phyloP scores from a whole-genome alignment of 2,329 filamentous ascomycete genomes.

The Cryphonectria naterciae region DNA sequence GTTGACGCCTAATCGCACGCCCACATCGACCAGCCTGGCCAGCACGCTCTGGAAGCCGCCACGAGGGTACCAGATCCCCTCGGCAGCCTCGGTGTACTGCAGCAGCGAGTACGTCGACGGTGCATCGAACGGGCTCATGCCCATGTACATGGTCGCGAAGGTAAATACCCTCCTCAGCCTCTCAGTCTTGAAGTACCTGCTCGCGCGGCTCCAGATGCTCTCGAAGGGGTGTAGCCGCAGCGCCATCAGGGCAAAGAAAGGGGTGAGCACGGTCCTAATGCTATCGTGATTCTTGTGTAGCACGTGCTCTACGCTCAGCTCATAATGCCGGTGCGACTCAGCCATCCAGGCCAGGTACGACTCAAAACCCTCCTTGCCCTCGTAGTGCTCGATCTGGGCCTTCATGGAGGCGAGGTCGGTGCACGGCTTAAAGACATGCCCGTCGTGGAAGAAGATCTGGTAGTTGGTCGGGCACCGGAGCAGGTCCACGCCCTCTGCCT shows the following conservation, averaged over 20 bases:
- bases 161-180: slow-evolving; percentile 72
- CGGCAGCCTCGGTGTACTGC: slow-evolving; percentile 75
- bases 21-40: slow-evolving; percentile 65
- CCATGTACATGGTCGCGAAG: slow-evolving; percentile 83
- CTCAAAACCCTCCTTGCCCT: slow-evolving; percentile 71
- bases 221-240: slow-evolving; percentile 71
- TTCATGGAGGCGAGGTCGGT: slow-evolving; percentile 76
- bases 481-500: slow-evolving; percentile 68
- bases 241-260: slow-evolving; percentile 61
- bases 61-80: slow-evolving; percentile 76
- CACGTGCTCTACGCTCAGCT: slow-evolving; percentile 68
- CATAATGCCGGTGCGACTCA: slow-evolving; percentile 72
- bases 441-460: slow-evolving; percentile 73
- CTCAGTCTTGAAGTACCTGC: slow-evolving; percentile 72
- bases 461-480: slow-evolving; percentile 78
- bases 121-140: slow-evolving; percentile 77
- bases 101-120: slow-evolving; percentile 74
- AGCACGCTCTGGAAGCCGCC: slow-evolving; percentile 72
- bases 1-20: slow-evolving; percentile 62
- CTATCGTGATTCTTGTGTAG: slow-evolving; percentile 69
- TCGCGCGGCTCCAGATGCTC: slow-evolving; percentile 68
- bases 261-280: slow-evolving; percentile 59
- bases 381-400: slow-evolving; percentile 70
- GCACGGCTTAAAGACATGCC: slow-evolving; percentile 64
- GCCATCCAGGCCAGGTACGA: slow-evolving; percentile 69